phyloP scores from a whole-genome alignment of 2,329 filamentous ascomycete genomes.

The Aspergillus fischeri region DNA sequence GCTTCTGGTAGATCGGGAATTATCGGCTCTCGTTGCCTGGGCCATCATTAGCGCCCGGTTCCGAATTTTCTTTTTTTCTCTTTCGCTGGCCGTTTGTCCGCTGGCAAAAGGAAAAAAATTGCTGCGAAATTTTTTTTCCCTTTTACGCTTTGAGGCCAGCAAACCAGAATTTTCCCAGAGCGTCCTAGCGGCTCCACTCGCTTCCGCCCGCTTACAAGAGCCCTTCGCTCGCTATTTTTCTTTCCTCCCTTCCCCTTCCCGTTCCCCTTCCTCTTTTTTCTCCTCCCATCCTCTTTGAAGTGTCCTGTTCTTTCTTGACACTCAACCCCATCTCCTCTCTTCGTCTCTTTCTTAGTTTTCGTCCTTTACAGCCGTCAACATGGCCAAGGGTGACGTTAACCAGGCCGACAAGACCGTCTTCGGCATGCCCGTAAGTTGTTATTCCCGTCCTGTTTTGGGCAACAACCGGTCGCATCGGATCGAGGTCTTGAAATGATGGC shows the following conservation, averaged over 20 bases:
- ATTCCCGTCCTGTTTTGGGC: slow-evolving; percentile 5
- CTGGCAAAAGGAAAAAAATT: neutral
- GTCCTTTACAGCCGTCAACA: slow-evolving; percentile 41
- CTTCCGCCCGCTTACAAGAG: slow-evolving; percentile 37
- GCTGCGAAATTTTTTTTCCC: neutral
- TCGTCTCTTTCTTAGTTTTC: slow-evolving; percentile 37
- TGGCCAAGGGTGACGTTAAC: slow-evolving; percentile 45
- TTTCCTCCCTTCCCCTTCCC: slow-evolving; percentile 34
- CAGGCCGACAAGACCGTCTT: slow-evolving; percentile 53
- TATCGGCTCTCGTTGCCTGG: slow-evolving; percentile 32
- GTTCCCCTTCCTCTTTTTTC: slow-evolving; percentile 43
- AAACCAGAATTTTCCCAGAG: slow-evolving; percentile 8
- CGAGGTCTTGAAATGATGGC: slow-evolving; percentile 5
- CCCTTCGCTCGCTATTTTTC: slow-evolving; percentile 32
- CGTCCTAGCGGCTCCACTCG: slow-evolving; percentile 29
- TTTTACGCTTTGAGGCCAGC: slow-evolving; percentile 7
- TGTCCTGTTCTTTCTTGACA: slow-evolving; percentile 31
- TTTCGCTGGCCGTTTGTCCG: slow-evolving; percentile 2
- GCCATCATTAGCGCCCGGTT: slow-evolving; percentile 20
- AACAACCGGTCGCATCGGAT: slow-evolving; percentile 11
- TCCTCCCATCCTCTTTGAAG: slow-evolving; percentile 34
- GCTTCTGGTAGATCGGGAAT: slow-evolving; percentile 30
- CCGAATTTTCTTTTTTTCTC: slow-evolving; percentile 13
- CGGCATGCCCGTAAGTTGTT: slow-evolving; percentile 48
- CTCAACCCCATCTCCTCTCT: slow-evolving; percentile 34